Evolutionary conservation across 257 asterid genomes (phyloP).

Genomic region (Capsicum pubescens): DNA sequence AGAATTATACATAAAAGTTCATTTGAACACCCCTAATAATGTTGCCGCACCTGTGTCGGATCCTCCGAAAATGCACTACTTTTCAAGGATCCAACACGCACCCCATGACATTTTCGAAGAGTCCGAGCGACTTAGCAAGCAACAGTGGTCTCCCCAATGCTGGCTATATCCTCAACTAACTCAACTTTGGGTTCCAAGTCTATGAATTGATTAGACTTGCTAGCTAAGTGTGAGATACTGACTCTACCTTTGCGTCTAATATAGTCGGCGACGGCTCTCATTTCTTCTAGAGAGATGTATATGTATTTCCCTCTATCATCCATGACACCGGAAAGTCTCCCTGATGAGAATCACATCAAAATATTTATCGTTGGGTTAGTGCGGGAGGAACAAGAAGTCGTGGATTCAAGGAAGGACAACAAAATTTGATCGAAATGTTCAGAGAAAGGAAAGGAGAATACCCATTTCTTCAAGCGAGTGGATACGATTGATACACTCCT

Average conservation of each 20-base stretch:
- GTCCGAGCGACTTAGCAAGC: constrained; percentile 35
- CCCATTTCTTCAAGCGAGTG: constrained; percentile 85
- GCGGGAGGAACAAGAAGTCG: background rate
- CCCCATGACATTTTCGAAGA: no score
- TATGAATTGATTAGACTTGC: constrained; percentile 94
- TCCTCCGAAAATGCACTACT: no score
- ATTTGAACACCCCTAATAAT: background rate
- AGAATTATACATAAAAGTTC: background rate
- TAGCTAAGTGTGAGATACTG: constrained; percentile 91
- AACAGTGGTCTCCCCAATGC: constrained; percentile 60
- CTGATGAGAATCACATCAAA: constrained; percentile 43
- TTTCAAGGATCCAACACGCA: no score
- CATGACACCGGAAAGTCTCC: constrained; percentile 95
- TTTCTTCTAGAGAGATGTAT: constrained; percentile 88
- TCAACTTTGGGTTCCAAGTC: constrained; percentile 85
- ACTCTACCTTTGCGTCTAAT: constrained; percentile 93
- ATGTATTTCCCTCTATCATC: constrained; percentile 97
- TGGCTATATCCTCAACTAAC: constrained; percentile 60
- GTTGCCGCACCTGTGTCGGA: no score
- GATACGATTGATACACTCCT: constrained; percentile 95
- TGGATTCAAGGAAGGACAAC: background rate
- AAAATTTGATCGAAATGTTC: background rate
- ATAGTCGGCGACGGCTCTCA: constrained; percentile 97
- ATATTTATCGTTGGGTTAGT: background rate
- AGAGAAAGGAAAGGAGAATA: constrained; percentile 35